Evolutionary conservation across 1,139 yeast genomes (phyloP).

Genomic region (Candida freyschussii): DNA sequence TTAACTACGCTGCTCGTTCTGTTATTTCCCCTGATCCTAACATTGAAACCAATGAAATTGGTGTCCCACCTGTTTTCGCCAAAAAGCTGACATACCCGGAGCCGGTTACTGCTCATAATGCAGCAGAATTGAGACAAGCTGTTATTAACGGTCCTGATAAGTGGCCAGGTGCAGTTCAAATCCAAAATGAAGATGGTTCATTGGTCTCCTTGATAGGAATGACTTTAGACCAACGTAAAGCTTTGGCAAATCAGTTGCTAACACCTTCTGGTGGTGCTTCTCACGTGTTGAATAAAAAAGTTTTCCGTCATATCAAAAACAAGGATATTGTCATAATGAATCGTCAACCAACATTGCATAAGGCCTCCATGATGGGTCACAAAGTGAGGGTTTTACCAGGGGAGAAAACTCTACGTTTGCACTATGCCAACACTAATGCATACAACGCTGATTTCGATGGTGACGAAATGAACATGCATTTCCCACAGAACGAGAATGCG

Average conservation of each 20-base stretch:
- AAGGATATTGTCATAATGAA: slow-evolving; percentile 97
- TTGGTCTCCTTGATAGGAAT: slow-evolving; percentile 78
- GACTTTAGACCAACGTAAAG: slow-evolving; percentile 91
- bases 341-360: slow-evolving; percentile 98
- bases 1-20: slow-evolving; percentile 96
- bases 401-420: slow-evolving; percentile 93
- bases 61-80: slow-evolving; percentile 98
- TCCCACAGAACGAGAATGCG: slow-evolving; percentile 98
- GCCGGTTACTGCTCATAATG: slow-evolving; percentile 94
- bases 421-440: slow-evolving; percentile 98
- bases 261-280: slow-evolving; percentile 64
- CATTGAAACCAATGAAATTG: slow-evolving; percentile 95
- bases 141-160: slow-evolving; percentile 95
- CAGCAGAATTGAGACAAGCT: slow-evolving; percentile 85
- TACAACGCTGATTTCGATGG: slow-evolving; percentile 99
- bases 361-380: slow-evolving; percentile 99
- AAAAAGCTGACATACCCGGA: slow-evolving; percentile 94
- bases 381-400: slow-evolving; percentile 95
- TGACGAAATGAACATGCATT: slow-evolving; percentile 99
- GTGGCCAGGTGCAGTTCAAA: slow-evolving; percentile 99
- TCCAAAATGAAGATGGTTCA: slow-evolving; percentile 95
- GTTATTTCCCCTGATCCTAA: slow-evolving; percentile 99
- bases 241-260: slow-evolving; percentile 90
- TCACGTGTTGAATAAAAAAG: slow-evolving; percentile 79
- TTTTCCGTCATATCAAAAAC: slow-evolving; percentile 87